Evolutionary conservation across 106 monocot genomes (phyloP), one percentile per base, ranked within the genome.

Genomic region (Iris macrosiphon): DNA sequence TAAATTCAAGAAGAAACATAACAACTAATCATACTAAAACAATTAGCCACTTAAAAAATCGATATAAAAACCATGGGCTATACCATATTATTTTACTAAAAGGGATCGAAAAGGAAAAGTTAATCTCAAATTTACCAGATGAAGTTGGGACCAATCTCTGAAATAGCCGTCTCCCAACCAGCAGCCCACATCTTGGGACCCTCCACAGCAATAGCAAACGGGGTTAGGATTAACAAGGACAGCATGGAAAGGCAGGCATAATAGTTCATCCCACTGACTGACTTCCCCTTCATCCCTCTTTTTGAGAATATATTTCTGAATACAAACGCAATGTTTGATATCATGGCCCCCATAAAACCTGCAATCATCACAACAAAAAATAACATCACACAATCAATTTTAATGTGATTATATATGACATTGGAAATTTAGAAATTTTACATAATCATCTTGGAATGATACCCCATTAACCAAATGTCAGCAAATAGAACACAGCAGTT

Each of bases 311-410:
- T 92, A 43, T 92, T 92, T 28, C 92, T 62, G 57, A 87, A 92
- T 18, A 87, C 92, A 56, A 92, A 92, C 35, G 92, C 92, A 51
- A 92, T 52, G 59, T 92, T 92, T 35, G 92, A 86, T 44, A 92
- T 87, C 92, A 92, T 92, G 7, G 92, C 92, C 49, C 79, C 92
- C 87, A 87, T 92, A 48, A 92, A 92, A 37, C 92, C 92, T 92
- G 74, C 16, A 67, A 67, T 41, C 30, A 67, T 15, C 33, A 77
- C 61, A 70, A 70, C 59, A 11, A 55, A 55, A 10, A 2, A 61
- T 40, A 44, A 46, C 11, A 28, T 47, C 28, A 40, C 39, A 56
- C 21, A 4, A 33, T 0, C n/a, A n/a, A n/a, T n/a, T n/a, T n/a
- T n/a, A n/a, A n/a, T n/a, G n/a, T n/a, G n/a, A n/a, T n/a, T n/a